A percentile compares a stretch with the other conserved stretches of the same genome.
These are phyloP conservation scores for Rhazya stricta DNA, from an alignment of 257 asterid species.

Conservation along the genomic window DNA sequence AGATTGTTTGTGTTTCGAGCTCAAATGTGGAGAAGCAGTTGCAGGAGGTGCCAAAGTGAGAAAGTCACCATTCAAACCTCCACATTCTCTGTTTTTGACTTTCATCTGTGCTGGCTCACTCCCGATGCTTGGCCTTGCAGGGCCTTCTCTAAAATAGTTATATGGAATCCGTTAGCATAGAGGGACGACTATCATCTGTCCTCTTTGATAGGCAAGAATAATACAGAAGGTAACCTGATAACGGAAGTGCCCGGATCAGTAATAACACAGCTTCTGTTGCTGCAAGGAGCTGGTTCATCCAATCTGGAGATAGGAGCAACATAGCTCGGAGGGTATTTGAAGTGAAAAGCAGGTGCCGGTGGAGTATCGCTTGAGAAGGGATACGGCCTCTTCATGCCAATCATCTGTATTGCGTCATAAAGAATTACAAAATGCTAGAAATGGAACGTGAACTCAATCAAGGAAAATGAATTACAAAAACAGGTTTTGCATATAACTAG, in stretches of 20 bases:
- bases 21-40: constrained; percentile 18
- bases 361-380: constrained; percentile 32
- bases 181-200: constrained; percentile 4
- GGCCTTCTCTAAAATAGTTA: constrained; percentile 42
- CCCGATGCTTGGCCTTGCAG: constrained; percentile 33
- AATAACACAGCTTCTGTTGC: constrained; percentile 30
- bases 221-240: constrained; percentile 34
- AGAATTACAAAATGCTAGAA: neutral
- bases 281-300: constrained; percentile 38
- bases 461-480: neutral
- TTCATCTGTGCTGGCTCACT: constrained; percentile 25
- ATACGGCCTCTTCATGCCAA: constrained; percentile 35
- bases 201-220: neutral
- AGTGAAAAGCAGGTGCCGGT: constrained; percentile 26
- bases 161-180: constrained; percentile 13
- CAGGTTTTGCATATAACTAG: neutral
- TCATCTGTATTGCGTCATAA: constrained; percentile 23
- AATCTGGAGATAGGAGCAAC: constrained; percentile 21
- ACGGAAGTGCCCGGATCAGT: constrained; percentile 32
- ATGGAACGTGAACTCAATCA: neutral
- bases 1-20: constrained; percentile 21
- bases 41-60: constrained; percentile 80
- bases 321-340: constrained; percentile 25
- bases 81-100: constrained; percentile 19
- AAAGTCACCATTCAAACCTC: constrained; percentile 52